phyloP scores from a whole-genome alignment of 2,329 filamentous ascomycete genomes.

The Ceratocystis huliohia region DNA sequence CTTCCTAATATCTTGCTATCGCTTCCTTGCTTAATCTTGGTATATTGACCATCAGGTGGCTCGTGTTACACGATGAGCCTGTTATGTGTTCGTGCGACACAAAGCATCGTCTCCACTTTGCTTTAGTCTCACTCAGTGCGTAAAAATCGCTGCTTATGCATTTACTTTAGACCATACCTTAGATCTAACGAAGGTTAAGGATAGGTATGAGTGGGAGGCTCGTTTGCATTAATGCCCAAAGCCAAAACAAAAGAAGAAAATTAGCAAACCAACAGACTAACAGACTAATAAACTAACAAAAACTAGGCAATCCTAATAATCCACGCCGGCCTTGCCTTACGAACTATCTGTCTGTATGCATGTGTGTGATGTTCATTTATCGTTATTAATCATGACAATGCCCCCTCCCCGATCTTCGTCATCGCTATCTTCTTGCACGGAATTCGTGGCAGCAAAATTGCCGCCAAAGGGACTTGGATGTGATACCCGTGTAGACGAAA shows the following conservation, averaged over 20 bases:
- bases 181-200: no score
- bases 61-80: background rate
- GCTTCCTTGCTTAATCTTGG: background rate
- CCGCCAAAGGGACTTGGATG: conserved; percentile 10
- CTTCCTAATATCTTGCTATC: background rate
- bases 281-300: no score
- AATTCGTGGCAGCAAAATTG: conserved; percentile 9
- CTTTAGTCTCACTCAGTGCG: background rate
- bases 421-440: conserved; percentile 13
- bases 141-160: no score
- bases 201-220: no score
- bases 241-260: no score
- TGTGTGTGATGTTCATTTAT: background rate
- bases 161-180: no score
- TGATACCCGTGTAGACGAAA: background rate
- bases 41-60: background rate
- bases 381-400: conserved; percentile 19
- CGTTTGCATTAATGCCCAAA: no score
- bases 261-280: no score
- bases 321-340: no score
- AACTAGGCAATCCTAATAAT: no score
- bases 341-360: background rate
- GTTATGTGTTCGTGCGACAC: background rate
- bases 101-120: background rate
- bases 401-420: conserved; percentile 12